Evolutionary conservation across 2,329 filamentous ascomycete genomes (phyloP).

Genomic region (Aaosphaeria pasadenensis): DNA sequence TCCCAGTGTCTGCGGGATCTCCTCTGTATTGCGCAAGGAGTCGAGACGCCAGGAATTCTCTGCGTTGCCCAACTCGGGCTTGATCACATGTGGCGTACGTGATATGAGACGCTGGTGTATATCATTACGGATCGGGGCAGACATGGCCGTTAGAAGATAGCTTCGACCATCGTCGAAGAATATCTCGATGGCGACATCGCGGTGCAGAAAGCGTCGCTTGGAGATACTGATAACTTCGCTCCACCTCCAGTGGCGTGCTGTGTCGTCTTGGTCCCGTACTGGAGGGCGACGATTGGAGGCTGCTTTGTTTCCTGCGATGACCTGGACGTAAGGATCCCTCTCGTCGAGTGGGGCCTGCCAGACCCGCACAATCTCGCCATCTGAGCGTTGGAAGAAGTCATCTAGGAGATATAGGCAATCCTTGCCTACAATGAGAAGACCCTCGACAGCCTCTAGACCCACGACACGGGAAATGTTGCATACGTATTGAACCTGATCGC

Average conservation of each 20-base stretch:
- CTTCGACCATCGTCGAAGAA: slow-evolving; percentile 97
- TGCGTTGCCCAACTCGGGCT: slow-evolving; percentile 66
- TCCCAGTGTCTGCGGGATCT: slow-evolving; percentile 66
- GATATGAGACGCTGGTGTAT: slow-evolving; percentile 71
- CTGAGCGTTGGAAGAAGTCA: slow-evolving; percentile 90
- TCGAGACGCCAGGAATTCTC: slow-evolving; percentile 94
- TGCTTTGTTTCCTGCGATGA: slow-evolving; percentile 78
- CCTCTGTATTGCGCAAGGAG: slow-evolving; percentile 67
- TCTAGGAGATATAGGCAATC: slow-evolving; percentile 92
- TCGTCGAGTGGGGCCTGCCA: slow-evolving; percentile 92
- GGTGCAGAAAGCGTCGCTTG: slow-evolving; percentile 90
- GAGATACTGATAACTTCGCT: slow-evolving; percentile 91
- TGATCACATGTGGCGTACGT: slow-evolving; percentile 77
- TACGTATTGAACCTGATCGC: slow-evolving; percentile 88
- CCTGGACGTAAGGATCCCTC: slow-evolving; percentile 90
- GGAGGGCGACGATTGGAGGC: slow-evolving; percentile 44
- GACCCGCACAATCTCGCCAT: slow-evolving; percentile 95
- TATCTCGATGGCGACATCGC: slow-evolving; percentile 93
- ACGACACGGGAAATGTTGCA: slow-evolving; percentile 95
- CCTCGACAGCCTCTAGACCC: slow-evolving; percentile 89
- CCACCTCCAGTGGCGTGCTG: slow-evolving; percentile 92
- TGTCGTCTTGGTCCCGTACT: slow-evolving; percentile 51
- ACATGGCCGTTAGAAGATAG: slow-evolving; percentile 85
- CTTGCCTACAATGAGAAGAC: slow-evolving; percentile 88
- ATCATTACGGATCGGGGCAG: slow-evolving; percentile 70